Base-by-base conservation (phyloP, 139 green algal species). In the Gonium pectorale region DNA sequence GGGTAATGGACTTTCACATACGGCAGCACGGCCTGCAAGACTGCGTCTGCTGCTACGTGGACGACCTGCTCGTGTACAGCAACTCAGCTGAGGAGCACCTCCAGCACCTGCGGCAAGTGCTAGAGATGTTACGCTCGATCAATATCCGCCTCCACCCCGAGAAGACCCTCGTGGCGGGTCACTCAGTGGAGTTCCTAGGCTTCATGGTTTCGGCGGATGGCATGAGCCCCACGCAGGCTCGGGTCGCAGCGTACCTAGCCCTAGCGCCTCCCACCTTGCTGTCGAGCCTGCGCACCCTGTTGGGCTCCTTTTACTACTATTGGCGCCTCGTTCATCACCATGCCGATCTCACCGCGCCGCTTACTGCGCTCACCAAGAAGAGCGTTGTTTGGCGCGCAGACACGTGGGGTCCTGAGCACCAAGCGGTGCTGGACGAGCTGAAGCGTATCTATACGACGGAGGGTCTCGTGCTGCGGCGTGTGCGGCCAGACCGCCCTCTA, bases 171-270 rank as follows among this genome's bases (percentile, higher is more conserved):
- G 29, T 90, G 27, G 77, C 24, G 4, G 51, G 51, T 33, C 40
- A 80, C 7, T 35, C 13, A 19, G 21, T 92, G 17, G 60, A 80
- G 2, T 93, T 78, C 59, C 67, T 93, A 13, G 90, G 90, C 24
- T 80, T 90, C 37, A 29, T 86, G 11, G 67, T 93, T 8, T 78
- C 38, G 11, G 68, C 31, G 7, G 7, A 38, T 22, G 46, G 70
- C 46, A 41, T 70, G 31, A 5, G 31, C 31, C 63, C 63, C 15
- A 51, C 22, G 5, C 15, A 38, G 40, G 63, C 63, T n/a, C 19
- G 43, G 6, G 63, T 70, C 9, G 31, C n/a, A 17, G 49, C 49
- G n/a, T n/a, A 13, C 7, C 59, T 29, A 21, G 26, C 17, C 27
- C 29, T 67, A 67, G 8, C 33, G 56, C 22, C 56, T 17, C 21